phyloP scores from a whole-genome alignment of 73 alveolate genomes.

The Symbiodinium natans region DNA sequence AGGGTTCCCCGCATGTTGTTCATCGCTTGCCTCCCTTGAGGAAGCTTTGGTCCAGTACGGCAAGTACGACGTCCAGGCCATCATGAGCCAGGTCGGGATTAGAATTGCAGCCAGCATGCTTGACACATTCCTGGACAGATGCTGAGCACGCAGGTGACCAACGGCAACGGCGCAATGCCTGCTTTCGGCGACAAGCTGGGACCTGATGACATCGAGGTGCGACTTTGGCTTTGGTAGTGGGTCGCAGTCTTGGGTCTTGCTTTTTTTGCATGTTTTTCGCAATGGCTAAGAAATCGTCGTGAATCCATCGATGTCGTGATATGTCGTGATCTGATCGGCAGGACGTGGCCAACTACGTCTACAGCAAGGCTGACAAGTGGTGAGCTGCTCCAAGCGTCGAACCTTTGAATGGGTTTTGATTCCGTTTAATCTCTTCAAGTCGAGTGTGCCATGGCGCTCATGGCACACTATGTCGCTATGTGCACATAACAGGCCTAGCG shows the following conservation, averaged over 20 bases:
- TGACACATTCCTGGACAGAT: not conserved
- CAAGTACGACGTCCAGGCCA: slow-evolving; percentile 48
- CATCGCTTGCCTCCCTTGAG: not conserved
- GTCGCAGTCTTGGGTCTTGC: too few species aligned
- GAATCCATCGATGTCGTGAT: too few species aligned
- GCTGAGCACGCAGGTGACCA: slow-evolving; percentile 25
- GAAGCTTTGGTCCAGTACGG: slow-evolving; percentile 72
- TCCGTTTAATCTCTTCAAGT: not conserved
- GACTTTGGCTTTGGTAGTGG: too few species aligned
- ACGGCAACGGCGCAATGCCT: slow-evolving; percentile 91
- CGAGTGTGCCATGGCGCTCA: not conserved
- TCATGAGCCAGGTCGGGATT: slow-evolving; percentile 51
- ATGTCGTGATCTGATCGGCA: too few species aligned
- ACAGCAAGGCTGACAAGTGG: slow-evolving; percentile 47
- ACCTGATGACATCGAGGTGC: slow-evolving; percentile 70
- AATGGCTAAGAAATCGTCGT: too few species aligned
- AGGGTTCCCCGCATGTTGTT: too few species aligned
- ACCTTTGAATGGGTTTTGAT: not conserved
- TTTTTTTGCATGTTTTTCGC: too few species aligned
- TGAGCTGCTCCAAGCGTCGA: not conserved
- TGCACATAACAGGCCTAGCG: not conserved
- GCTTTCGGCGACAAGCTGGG: slow-evolving; percentile 89
- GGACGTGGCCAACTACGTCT: slow-evolving; percentile 8
- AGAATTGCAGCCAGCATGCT: not conserved
- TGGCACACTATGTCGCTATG: not conserved